A percentile compares a stretch with the other conserved stretches of the same genome.
These are phyloP conservation scores for Nidula niveotomentosa DNA, from an alignment of 1,284 basidiomycete species.

Conservation along the genomic window DNA sequence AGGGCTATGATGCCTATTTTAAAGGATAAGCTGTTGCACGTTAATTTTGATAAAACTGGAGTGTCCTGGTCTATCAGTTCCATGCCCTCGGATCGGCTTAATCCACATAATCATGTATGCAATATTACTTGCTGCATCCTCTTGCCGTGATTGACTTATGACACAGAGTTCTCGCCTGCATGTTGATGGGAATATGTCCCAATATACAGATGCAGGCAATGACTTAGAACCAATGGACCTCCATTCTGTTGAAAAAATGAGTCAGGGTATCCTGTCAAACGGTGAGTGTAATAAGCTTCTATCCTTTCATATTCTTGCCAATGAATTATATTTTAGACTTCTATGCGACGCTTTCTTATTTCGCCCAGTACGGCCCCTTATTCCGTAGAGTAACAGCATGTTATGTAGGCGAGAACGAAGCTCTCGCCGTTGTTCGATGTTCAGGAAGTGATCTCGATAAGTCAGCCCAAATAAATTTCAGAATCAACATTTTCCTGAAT, in stretches of 20 bases:
- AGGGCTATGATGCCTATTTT: conserved; percentile 26
- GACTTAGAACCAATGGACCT: conserved; percentile 9
- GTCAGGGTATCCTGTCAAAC: neutral
- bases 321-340: conserved; percentile 6
- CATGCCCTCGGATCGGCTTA: conserved; percentile 1
- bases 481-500: neutral
- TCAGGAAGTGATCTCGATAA: conserved; percentile 7
- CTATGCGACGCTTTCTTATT: conserved; percentile 16
- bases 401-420: conserved; percentile 13
- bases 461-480: conserved; percentile 4
- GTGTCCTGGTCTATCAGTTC: conserved; percentile 25
- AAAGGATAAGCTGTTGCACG: conserved; percentile 22
- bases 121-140: conserved; percentile 4
- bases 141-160: neutral
- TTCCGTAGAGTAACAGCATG: conserved; percentile 17
- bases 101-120: neutral
- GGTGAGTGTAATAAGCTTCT: neutral
- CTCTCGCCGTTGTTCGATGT: conserved; percentile 14
- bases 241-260: conserved; percentile 9
- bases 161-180: conserved; percentile 19
- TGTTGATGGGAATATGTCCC: conserved; percentile 28
- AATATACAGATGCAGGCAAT: conserved; percentile 10
- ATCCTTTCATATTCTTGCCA: neutral
- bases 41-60: conserved; percentile 23
- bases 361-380: conserved; percentile 14